These are phyloP conservation scores for Mycena belliarum DNA, from an alignment of 768 basidiomycete species.

Conservation along the genomic window DNA sequence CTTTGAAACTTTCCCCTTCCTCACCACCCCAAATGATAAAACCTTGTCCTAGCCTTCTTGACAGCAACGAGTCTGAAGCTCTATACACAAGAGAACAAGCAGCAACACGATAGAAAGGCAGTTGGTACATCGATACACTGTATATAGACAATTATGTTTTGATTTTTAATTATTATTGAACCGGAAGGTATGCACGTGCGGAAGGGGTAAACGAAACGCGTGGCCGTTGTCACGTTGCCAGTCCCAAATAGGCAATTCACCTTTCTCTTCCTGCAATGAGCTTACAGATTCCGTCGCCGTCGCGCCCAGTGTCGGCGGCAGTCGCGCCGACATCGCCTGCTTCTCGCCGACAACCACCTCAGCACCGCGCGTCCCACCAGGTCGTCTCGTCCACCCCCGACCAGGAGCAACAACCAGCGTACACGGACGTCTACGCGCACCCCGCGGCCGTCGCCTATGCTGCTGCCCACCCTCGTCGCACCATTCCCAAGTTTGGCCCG, in stretches of 20 bases:
- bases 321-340: not conserved
- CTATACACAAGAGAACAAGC: too few relatives aligned
- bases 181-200: not conserved
- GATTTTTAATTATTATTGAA: too few relatives aligned
- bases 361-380: constrained; percentile 29
- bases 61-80: too few relatives aligned
- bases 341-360: constrained; percentile 10
- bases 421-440: constrained; percentile 79
- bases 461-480: constrained; percentile 79
- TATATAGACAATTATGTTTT: too few relatives aligned
- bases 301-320: constrained; percentile 19
- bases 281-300: constrained; percentile 19
- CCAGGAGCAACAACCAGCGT: constrained; percentile 31
- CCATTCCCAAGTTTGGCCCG: constrained; percentile 91
- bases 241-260: not conserved
- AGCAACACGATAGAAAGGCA: too few relatives aligned
- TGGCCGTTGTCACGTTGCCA: not conserved
- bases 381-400: constrained; percentile 32
- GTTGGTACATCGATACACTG: too few relatives aligned
- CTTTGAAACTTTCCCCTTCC: too few relatives aligned
- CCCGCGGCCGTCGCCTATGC: constrained; percentile 85
- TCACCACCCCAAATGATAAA: too few relatives aligned
- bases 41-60: too few relatives aligned
- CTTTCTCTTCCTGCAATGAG: constrained; percentile 11
- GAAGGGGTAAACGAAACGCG: not conserved